These are phyloP conservation scores for Plasmodium yoelii DNA, from an alignment of 169 alveolate genomes.

Conservation along the genomic window DNA sequence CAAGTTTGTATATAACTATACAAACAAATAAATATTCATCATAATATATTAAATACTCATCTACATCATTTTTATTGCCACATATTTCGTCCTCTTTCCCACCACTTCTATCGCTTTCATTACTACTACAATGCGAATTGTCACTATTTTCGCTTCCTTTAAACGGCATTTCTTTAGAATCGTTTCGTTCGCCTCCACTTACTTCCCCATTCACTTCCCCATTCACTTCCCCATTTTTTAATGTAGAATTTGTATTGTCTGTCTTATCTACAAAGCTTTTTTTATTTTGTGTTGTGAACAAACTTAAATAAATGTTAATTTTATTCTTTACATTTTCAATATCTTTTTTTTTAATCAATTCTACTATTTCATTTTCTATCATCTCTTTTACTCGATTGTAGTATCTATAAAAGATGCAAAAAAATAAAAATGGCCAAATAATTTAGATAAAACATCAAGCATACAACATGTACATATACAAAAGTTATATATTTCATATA, in stretches of 20 bases:
- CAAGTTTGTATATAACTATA: conserved; percentile 5
- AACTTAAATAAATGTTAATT: conserved; percentile 33
- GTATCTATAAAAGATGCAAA: neutral
- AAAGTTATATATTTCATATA: neutral
- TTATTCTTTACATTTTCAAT: conserved; percentile 20
- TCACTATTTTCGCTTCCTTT: neutral
- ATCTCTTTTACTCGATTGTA: conserved; percentile 25
- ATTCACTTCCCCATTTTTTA: neutral
- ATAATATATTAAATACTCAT: conserved; percentile 30
- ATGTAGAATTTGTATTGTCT: neutral
- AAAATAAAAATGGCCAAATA: neutral
- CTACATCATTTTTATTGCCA: neutral
- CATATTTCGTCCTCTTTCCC: neutral
- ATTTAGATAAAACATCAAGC: neutral
- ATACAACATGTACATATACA: neutral
- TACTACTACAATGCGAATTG: neutral
- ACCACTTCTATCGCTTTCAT: neutral
- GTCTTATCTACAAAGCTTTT: too few species aligned
- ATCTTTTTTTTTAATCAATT: conserved; percentile 34
- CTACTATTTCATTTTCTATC: conserved; percentile 43
- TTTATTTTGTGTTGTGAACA: neutral
- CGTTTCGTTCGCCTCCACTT: too few species aligned
- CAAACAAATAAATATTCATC: conserved; percentile 58
- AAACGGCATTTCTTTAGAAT: neutral
- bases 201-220: neutral